Conservation (phyloP, 2,329 filamentous ascomycete species). For the Daldinia sp. region DNA sequence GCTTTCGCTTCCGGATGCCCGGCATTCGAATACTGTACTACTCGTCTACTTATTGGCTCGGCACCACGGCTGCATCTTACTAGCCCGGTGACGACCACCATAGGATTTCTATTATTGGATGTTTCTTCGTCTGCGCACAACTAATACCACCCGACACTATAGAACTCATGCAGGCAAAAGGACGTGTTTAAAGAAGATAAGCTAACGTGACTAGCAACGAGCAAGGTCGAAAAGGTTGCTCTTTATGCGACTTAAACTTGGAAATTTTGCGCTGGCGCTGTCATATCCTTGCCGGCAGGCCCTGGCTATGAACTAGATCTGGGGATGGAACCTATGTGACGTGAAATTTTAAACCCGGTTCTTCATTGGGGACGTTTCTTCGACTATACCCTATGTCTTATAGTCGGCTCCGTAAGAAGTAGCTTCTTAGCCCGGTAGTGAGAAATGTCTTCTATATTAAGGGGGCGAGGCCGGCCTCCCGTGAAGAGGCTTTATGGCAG, state of each 20-base stretch:
- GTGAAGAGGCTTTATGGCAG: neutral
- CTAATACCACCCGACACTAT: constrained; percentile 4
- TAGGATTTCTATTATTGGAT: constrained; percentile 24
- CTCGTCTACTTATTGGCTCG: constrained; percentile 19
- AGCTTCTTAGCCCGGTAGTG: neutral
- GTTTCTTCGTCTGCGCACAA: neutral
- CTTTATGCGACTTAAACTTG: neutral
- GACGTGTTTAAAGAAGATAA: constrained; percentile 15
- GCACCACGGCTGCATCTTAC: constrained; percentile 19
- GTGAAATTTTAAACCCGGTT: constrained; percentile 19
- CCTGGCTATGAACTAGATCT: constrained; percentile 16
- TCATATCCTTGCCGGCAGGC: constrained; percentile 20
- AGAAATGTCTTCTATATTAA: constrained; percentile 25
- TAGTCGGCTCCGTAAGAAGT: neutral
- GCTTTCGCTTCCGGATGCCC: constrained; percentile 30
- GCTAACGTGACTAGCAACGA: constrained; percentile 4
- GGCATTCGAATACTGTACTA: constrained; percentile 7
- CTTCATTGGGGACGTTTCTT: neutral
- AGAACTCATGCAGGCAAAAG: constrained; percentile 9
- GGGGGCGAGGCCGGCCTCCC: neutral
- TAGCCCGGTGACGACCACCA: constrained; percentile 6
- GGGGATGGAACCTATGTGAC: constrained; percentile 16
- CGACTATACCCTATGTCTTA: constrained; percentile 2
- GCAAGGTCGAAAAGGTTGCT: neutral
- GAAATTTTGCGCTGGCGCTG: constrained; percentile 2